A percentile compares a stretch with the other conserved stretches of the same genome.
phyloP scores from a whole-genome alignment of 179 eudicot species.

The Spinacia oleracea region DNA sequence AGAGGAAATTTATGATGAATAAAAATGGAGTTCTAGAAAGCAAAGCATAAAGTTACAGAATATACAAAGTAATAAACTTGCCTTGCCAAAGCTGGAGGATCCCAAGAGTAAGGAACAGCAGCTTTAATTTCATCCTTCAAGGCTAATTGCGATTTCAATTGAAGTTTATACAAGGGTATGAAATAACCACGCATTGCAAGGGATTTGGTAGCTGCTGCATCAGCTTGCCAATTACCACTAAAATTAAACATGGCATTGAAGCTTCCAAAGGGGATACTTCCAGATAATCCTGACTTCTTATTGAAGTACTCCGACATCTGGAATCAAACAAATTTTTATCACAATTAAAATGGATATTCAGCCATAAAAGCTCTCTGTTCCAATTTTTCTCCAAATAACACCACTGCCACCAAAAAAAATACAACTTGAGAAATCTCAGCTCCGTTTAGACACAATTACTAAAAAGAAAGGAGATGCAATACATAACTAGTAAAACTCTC shows the following conservation, averaged over 20 bases:
- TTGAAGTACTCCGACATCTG: slow-evolving; percentile 93
- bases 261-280: slow-evolving; percentile 85
- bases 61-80: slow-evolving; percentile 30
- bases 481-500: background rate
- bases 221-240: slow-evolving; percentile 88
- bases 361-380: background rate
- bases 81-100: slow-evolving; percentile 98
- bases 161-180: slow-evolving; percentile 62
- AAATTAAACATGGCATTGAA: slow-evolving; percentile 99
- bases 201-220: slow-evolving; percentile 87
- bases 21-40: background rate
- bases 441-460: background rate
- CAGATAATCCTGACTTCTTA: slow-evolving; percentile 62
- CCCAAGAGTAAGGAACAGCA: slow-evolving; percentile 94
- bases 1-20: background rate
- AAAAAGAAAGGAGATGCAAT: background rate
- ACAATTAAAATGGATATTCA: background rate
- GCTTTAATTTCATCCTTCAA: slow-evolving; percentile 71
- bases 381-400: background rate
- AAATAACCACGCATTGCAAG: slow-evolving; percentile 85
- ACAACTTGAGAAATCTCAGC: background rate
- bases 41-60: background rate
- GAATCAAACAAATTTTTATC: slow-evolving; percentile 6
- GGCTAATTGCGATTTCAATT: slow-evolving; percentile 52
- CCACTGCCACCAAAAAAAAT: background rate